A percentile compares a stretch with the other conserved stretches of the same genome.
These are phyloP conservation scores for Lentinus tigrinus DNA, from an alignment of 768 basidiomycete genomes.

Conservation along the genomic window DNA sequence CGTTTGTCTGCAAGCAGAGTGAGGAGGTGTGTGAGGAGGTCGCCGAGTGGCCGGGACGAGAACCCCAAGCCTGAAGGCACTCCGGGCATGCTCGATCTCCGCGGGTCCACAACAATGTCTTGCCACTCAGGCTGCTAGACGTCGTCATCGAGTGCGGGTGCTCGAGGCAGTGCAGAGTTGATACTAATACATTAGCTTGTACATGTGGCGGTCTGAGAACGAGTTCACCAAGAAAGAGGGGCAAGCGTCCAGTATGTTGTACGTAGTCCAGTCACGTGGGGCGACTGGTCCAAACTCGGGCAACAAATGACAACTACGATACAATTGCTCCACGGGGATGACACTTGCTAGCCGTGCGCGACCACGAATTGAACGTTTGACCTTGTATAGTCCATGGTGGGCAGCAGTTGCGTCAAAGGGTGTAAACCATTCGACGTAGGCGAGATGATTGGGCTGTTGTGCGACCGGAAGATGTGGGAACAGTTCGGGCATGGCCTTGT, in stretches of 20 bases:
- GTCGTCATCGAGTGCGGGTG: no score
- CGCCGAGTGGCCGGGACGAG: constrained; percentile 96
- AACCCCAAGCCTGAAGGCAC: no score
- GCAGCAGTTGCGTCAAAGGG: constrained; percentile 16
- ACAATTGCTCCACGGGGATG: constrained; percentile 25
- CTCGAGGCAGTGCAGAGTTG: no score
- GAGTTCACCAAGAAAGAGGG: constrained; percentile 31
- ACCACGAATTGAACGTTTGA: constrained; percentile 10
- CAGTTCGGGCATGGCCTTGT: neutral
- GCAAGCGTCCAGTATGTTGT: constrained; percentile 31
- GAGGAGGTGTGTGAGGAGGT: constrained; percentile 52
- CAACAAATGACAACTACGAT: constrained; percentile 30
- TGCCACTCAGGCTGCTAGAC: no score
- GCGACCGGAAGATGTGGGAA: neutral
- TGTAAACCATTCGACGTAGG: constrained; percentile 32
- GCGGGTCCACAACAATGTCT: no score
- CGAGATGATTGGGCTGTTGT: constrained; percentile 17
- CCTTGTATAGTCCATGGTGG: constrained; percentile 25
- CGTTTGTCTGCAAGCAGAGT: constrained; percentile 42
- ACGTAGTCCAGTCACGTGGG: constrained; percentile 31
- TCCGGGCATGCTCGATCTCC: no score
- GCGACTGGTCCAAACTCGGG: constrained; percentile 32
- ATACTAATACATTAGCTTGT: no score
- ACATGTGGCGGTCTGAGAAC: constrained; percentile 29
- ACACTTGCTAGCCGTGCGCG: constrained; percentile 18